Base-by-base conservation (phyloP, 2,329 filamentous ascomycete genomes). In the Neonectria ditissima region DNA sequence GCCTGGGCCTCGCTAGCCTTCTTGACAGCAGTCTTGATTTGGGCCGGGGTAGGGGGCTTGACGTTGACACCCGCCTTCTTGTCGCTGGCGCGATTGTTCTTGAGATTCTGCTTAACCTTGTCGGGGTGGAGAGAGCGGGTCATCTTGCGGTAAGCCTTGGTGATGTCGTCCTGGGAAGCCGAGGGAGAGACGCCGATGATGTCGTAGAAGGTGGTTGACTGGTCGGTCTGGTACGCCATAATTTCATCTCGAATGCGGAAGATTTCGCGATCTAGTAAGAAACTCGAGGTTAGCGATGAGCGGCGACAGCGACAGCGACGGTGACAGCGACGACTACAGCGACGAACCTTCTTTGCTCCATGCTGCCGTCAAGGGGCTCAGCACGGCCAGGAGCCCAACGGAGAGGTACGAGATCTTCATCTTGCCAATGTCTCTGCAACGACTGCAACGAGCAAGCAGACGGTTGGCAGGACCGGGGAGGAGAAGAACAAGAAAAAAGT, bases 161-260 rank as follows among this genome's bases (percentile, higher is more conserved):
- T 94, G 81, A 99, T 92, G 66, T 97, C 93, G 67, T 97, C 93
- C 70, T 92, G 90, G 72, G 86, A 91, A 65, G 94, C 95, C 62
- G 85, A 86, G 63, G 89, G 83, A 54, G 86, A 83, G 69, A 97
- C 87, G 74, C 91, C 94, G 67, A 99, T 84, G 81, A 97, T 96
- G 77, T 97, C 91, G 87, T 99, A 99, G 81, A 99, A 99, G 72
- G 92, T 96, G 64, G 93, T 86, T 66, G 92, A 90, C 55, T 84
- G 75, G 62, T 96, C 94, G 34, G 75, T 60, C 78, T 97, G 93
- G 78, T 97, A 92, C 69, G 89, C 83, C 47, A 88, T 81, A 59
- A 99, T 87, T 78, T 98, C 96, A 81, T 97, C 94, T 75, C 91
- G 91, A 66, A 99, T 86, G 73, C 94, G 92, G 84, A 99, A 99